Evolutionary conservation across 306 rosid species (phyloP).

Genomic region (Mimosa pudica): DNA sequence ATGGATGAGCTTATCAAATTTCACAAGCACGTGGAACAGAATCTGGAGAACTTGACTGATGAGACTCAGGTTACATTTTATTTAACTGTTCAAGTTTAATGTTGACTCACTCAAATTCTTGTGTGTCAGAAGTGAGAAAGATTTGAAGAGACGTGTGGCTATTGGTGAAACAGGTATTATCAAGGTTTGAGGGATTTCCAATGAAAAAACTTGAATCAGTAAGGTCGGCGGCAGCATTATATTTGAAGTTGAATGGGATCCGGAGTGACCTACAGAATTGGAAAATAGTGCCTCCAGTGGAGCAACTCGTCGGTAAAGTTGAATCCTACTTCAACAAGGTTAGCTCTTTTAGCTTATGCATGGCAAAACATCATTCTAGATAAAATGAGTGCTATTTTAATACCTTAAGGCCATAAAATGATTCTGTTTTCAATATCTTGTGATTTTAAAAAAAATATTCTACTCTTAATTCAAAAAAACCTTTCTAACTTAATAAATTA

Average conservation of each 20-base stretch:
- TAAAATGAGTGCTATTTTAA: no score
- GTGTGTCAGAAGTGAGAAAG: neutral
- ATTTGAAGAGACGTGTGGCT: no score
- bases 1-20: slow-evolving; percentile 41
- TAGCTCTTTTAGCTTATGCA: neutral
- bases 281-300: slow-evolving; percentile 13
- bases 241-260: slow-evolving; percentile 39
- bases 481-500: no score
- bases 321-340: slow-evolving; percentile 29
- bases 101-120: neutral
- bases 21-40: slow-evolving; percentile 36
- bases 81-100: neutral
- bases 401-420: no score
- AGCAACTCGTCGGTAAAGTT: neutral
- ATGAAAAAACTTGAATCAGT: slow-evolving; percentile 45
- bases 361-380: neutral
- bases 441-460: no score
- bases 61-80: slow-evolving; percentile 39
- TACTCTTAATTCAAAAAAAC: no score
- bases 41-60: slow-evolving; percentile 46
- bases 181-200: slow-evolving; percentile 35
- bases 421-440: no score
- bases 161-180: slow-evolving; percentile 20
- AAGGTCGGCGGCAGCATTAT: slow-evolving; percentile 46
- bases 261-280: slow-evolving; percentile 25